Percentiles rank a stretch among this genome's conserved stretches.
Evolutionary conservation across 1,139 yeast species (phyloP).

Genomic region (Debaryomycetaceae sp.): DNA sequence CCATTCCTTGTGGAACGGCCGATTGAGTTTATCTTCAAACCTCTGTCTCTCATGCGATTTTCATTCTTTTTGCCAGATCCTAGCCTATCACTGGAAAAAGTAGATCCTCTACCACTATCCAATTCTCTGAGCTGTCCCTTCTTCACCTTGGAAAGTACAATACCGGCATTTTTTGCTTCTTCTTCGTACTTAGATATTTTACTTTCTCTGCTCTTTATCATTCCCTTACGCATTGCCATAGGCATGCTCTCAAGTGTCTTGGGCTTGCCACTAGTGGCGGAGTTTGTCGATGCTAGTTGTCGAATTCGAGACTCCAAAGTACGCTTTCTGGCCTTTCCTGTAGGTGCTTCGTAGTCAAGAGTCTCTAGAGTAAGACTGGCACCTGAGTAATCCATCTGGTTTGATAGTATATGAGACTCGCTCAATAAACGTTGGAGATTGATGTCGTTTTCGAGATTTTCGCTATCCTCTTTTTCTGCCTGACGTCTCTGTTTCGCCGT

Average conservation of each 20-base stretch:
- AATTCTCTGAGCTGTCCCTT: conserved; percentile 63
- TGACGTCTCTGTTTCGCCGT: conserved; percentile 27
- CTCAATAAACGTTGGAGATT: conserved; percentile 76
- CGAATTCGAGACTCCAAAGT: conserved; percentile 69
- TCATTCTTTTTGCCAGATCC: conserved; percentile 45
- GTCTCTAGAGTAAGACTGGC: conserved; percentile 74
- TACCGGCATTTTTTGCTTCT: conserved; percentile 87
- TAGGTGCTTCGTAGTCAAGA: conserved; percentile 63
- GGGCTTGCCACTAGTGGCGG: conserved; percentile 36
- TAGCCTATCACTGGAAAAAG: conserved; percentile 51
- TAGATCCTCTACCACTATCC: conserved; percentile 53
- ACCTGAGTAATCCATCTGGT: conserved; percentile 57
- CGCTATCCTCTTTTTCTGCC: conserved; percentile 36
- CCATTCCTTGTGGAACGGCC: conserved; percentile 86
- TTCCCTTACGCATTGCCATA: conserved; percentile 82
- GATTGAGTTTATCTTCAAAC: conserved; percentile 71
- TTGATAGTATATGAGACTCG: conserved; percentile 83
- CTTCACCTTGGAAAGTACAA: conserved; percentile 62
- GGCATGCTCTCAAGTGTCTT: conserved; percentile 74
- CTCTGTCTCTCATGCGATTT: conserved; percentile 59
- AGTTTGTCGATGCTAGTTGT: conserved; percentile 50
- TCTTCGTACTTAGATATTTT: conserved; percentile 59
- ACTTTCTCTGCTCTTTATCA: conserved; percentile 55
- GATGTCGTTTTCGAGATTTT: conserved; percentile 72
- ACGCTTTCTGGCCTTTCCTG: conserved; percentile 77